Evolutionary conservation across 2,329 filamentous ascomycete genomes (phyloP).

Genomic region (Paradendryphiella salina): DNA sequence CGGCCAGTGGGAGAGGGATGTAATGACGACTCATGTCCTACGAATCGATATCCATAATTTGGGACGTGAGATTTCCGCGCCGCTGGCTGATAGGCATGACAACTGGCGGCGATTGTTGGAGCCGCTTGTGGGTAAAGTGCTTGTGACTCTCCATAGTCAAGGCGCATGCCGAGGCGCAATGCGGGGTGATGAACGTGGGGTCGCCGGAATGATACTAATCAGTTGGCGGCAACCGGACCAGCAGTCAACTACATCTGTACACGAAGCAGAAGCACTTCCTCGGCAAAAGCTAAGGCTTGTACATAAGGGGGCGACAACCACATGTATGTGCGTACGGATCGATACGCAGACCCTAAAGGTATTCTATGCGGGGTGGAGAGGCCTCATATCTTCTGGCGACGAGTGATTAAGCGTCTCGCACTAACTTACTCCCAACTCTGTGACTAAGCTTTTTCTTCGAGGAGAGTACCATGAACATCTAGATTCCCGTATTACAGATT

Average conservation of each 20-base stretch:
- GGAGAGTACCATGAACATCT: no score
- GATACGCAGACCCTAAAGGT: no score
- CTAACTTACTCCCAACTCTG: background rate
- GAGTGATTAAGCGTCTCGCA: background rate
- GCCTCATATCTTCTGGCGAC: no score
- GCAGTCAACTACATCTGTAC: no score
- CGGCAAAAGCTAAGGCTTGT: no score
- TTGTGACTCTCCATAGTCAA: slow-evolving; percentile 4
- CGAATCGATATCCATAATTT: no score
- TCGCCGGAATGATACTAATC: background rate
- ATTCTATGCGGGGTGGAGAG: no score
- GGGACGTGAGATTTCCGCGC: no score
- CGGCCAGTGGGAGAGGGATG: background rate
- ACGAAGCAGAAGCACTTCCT: no score
- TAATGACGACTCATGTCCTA: no score
- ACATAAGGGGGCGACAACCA: no score
- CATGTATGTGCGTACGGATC: no score
- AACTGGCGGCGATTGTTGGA: background rate
- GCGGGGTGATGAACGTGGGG: slow-evolving; percentile 12
- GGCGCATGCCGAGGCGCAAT: background rate
- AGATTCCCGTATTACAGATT: background rate
- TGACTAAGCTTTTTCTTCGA: background rate
- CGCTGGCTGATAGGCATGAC: background rate
- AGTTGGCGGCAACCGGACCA: background rate
- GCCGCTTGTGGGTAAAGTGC: background rate